Evolutionary conservation across 768 basidiomycete genomes (phyloP).

Genomic region (Trametes coccinea): DNA sequence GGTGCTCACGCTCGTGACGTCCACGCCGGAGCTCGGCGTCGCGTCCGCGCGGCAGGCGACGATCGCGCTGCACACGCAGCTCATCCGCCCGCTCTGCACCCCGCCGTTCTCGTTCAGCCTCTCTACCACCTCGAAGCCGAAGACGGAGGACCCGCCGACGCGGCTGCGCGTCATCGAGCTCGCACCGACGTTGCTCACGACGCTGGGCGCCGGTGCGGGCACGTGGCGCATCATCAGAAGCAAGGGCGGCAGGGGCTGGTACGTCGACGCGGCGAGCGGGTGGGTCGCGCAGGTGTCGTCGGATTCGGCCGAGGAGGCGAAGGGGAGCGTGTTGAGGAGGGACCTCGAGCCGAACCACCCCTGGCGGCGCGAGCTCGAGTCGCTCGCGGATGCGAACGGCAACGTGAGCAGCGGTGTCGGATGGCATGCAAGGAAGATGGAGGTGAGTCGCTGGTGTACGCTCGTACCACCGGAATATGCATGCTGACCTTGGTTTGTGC

Average conservation of each 20-base stretch:
- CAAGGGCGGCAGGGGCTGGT: slow-evolving; percentile 95
- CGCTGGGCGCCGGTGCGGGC: slow-evolving; percentile 76
- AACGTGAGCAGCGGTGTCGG: slow-evolving; percentile 91
- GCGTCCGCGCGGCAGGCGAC: slow-evolving; percentile 64
- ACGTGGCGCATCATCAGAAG: slow-evolving; percentile 89
- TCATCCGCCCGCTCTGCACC: slow-evolving; percentile 80
- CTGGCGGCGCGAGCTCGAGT: slow-evolving; percentile 68
- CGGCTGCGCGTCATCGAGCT: slow-evolving; percentile 87
- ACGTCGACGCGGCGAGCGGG: slow-evolving; percentile 83
- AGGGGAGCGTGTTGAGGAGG: slow-evolving; percentile 52
- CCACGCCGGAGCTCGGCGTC: slow-evolving; percentile 69
- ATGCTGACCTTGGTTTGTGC: slow-evolving; percentile 3
- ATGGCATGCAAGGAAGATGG: slow-evolving; percentile 97
- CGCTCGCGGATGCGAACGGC: slow-evolving; percentile 77
- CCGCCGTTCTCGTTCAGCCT: slow-evolving; percentile 73
- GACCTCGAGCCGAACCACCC: slow-evolving; percentile 64
- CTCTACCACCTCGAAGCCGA: slow-evolving; percentile 33
- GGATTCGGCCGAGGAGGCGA: slow-evolving; percentile 22
- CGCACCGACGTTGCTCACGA: slow-evolving; percentile 65
- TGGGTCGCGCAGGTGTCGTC: slow-evolving; percentile 56
- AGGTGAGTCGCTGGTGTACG: slow-evolving; percentile 52
- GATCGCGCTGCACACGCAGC: slow-evolving; percentile 70
- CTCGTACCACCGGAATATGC: background rate
- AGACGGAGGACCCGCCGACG: slow-evolving; percentile 53
- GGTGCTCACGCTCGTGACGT: slow-evolving; percentile 77